Evolutionary conservation across 202 grass and related monocot species (phyloP), one percentile per base, ranked within the genome.

Genomic region (Setaria italica): DNA sequence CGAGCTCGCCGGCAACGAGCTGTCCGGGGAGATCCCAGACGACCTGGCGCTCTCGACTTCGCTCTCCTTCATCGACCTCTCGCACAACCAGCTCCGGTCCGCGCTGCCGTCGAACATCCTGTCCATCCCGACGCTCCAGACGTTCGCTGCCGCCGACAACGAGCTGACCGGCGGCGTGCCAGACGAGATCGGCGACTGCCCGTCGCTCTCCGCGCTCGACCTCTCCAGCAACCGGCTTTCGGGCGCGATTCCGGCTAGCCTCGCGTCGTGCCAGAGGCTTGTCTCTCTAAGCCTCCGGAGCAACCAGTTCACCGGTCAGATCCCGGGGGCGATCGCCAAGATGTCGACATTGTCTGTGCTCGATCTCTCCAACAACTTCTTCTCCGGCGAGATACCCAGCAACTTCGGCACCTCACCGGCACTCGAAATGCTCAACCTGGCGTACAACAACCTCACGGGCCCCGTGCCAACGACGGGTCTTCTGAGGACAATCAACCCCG

Each of bases 61-160:
- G 66, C 91, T 99, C 57, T 94, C 90, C 55, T 99, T 99, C 94
- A 92, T 99, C 66, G 97, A 99, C 70, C 39, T 99, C 7, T 99
- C 97, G 19, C 97, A 99, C 83, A 99, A 99, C 77, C 92, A 82
- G 50, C 88, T 99, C 21, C 91, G 68, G 50, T 88, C 87, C 53
- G 86, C 80, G 72, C 85, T 99, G 30, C 97, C 97, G 43, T 85
- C 93, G 10, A 96, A 60, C 64, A 91, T 99, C 57, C 69, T 99
- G 7, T 94, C 90, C 6, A 91, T 99, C 20, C 85, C 88, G 11
- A 87, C 79, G 70, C 92, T 99, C 4, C 97, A 99, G 48, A 94
- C 84, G 37, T 96, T 99, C 80, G 88, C 90, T 51, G 97, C 82
- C 11, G 84, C 97, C 14, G 97, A 99, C 76, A 99, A 99, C 51